Conservation (phyloP, 225 moss, liverwort and hornwort species). For the Climacium dendroides region DNA sequence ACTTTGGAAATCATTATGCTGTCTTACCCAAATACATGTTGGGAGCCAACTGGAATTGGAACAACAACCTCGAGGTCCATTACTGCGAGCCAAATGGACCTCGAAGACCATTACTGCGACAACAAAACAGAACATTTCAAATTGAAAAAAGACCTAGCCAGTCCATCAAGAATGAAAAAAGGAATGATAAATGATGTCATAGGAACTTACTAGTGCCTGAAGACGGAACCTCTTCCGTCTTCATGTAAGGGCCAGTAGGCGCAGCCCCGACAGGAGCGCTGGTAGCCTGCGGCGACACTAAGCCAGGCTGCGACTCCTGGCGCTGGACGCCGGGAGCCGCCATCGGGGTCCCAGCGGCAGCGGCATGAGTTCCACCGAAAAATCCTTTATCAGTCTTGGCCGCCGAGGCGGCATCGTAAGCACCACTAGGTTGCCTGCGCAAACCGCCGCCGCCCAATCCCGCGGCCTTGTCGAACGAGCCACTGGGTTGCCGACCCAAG, state of each 20-base stretch:
- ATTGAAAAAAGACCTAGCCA: too few relatives aligned
- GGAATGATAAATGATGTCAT: background rate
- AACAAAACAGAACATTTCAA: background rate
- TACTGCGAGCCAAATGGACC: too few relatives aligned
- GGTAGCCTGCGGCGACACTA: background rate
- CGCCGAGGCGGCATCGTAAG: conserved; percentile 20
- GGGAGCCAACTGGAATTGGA: background rate
- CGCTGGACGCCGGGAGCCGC: background rate
- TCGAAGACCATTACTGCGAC: too few relatives aligned
- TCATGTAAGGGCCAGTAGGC: conserved; percentile 38
- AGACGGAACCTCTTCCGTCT: conserved; percentile 33
- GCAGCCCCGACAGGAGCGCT: conserved; percentile 4
- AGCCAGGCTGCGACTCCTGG: conserved; percentile 8
- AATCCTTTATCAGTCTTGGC: conserved; percentile 26
- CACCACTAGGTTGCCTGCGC: conserved; percentile 34
- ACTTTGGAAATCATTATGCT: background rate
- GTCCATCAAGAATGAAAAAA: background rate
- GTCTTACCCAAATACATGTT: background rate
- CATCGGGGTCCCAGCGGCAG: background rate
- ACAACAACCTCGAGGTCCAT: background rate
- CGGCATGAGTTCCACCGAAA: background rate
- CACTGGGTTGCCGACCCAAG: conserved; percentile 4
- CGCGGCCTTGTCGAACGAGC: background rate
- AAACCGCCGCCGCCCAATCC: background rate
- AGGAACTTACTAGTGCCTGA: conserved; percentile 27